Base-by-base conservation (phyloP, 306 rosid genomes). In the Trifolium pratense region DNA sequence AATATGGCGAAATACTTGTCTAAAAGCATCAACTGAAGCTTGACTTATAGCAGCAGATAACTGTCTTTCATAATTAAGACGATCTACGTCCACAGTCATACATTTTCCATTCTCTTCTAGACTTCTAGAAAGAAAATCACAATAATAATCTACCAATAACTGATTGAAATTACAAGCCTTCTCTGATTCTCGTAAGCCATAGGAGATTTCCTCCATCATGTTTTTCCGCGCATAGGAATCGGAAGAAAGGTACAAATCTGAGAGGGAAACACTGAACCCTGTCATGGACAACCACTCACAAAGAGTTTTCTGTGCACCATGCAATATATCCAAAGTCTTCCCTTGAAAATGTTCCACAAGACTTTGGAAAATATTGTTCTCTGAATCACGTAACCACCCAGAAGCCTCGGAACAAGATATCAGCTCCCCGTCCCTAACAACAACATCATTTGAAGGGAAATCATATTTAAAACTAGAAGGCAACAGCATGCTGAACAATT, bases 181-280 rank as follows among this genome's bases (percentile, higher is more conserved):
- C 40, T 91, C 96, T 16, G 93, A 96, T 80, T 91, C 97, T 86
- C 75, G 83, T 65, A 94, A 83, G 39, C 97, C 97, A 71, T 45
- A 83, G 25, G 49, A 70, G 56, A 94, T 81, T 66, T 94, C 97
- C 59, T 91, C 91, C 87, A 81, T 87, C 97, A 94, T 80, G 80
- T 90, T 94, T 72, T 88, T 82, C 11, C 91, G 81, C 4, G 86
- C 87, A 66, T 67, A 29, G 26, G 85, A 77, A 65, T 94, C 90
- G 2, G 85, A 66, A 42, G 96, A 76, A 17, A 94, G 90, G 79
- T 87, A 84, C 80, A 94, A 45, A 55, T 94, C 97, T n/a, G 86
- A 66, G 31, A 94, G 90, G 66, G 99, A 94, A 75, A 91, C 97
- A 51, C 96, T 94, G 72, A 94, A 90, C 53, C 99, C 99, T 72